Conservation (phyloP, 129 eudicot genomes). For the Flaveria trinervia region DNA sequence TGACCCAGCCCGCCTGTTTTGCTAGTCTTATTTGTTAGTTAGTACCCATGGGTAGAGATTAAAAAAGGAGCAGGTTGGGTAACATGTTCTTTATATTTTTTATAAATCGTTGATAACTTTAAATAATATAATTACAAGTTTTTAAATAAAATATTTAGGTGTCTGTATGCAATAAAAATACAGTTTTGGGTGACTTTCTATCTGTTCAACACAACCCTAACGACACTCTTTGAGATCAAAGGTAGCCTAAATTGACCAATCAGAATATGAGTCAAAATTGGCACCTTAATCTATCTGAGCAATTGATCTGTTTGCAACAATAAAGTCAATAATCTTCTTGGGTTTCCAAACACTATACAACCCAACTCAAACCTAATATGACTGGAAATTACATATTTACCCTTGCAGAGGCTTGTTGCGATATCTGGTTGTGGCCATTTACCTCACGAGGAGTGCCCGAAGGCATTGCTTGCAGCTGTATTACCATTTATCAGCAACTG, state of each 20-base stretch:
- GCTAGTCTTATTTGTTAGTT: not conserved
- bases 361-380: not conserved
- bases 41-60: not conserved
- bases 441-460: constrained; percentile 98
- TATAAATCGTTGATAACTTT: not conserved
- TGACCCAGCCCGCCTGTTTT: not conserved
- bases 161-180: not conserved
- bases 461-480: constrained; percentile 86
- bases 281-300: not conserved
- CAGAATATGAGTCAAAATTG: not conserved
- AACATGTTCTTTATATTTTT: not conserved
- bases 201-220: not conserved
- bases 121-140: not conserved
- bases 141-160: not conserved
- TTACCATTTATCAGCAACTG: constrained; percentile 71
- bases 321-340: not conserved
- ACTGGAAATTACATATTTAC: constrained; percentile 13
- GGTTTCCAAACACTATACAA: not conserved
- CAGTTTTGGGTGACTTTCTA: not conserved
- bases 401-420: constrained; percentile 82
- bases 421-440: constrained; percentile 98
- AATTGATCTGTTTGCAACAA: not conserved
- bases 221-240: not conserved
- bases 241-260: not conserved
- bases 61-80: not conserved